These are phyloP conservation scores for Gentiana dahurica DNA, from an alignment of 257 asterid species.

Conservation along the genomic window DNA sequence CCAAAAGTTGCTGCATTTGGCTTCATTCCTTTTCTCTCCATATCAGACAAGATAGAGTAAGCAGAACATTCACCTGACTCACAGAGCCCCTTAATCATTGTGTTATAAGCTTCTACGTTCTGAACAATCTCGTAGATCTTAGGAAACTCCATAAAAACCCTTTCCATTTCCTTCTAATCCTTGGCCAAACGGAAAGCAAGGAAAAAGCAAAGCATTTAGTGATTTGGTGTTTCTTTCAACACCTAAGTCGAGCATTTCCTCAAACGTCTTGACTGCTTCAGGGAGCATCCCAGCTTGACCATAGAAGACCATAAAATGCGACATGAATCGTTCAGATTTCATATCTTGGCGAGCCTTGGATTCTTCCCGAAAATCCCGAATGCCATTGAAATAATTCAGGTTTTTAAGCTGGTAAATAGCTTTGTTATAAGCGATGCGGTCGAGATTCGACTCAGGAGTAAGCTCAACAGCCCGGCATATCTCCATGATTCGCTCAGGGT, in stretches of 20 bases:
- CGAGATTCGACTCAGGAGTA: conserved; percentile 55
- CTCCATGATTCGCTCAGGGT: conserved; percentile 72
- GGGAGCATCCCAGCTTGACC: conserved; percentile 57
- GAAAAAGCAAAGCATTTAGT: too few species aligned
- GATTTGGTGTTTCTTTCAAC: conserved; percentile 31
- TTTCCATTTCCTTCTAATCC: conserved; percentile 48
- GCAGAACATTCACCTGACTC: conserved; percentile 42
- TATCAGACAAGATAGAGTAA: conserved; percentile 59
- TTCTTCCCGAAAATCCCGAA: conserved; percentile 44
- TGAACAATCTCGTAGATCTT: conserved; percentile 42
- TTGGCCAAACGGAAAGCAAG: conserved; percentile 49
- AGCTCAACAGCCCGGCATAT: conserved; percentile 71
- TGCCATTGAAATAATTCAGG: conserved; percentile 35
- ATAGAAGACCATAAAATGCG: conserved; percentile 55
- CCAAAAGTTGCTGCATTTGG: conserved; percentile 50
- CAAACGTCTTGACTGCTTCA: conserved; percentile 57
- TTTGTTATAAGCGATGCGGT: conserved; percentile 52
- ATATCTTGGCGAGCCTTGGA: conserved; percentile 30
- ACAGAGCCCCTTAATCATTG: conserved; percentile 60
- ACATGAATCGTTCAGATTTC: conserved; percentile 32
- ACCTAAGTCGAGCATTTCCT: conserved; percentile 48
- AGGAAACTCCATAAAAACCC: conserved; percentile 56
- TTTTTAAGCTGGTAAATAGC: conserved; percentile 47
- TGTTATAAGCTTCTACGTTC: conserved; percentile 58
- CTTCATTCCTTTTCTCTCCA: conserved; percentile 49